These are phyloP conservation scores for Phytophthora meadii DNA, from an alignment of 352 stramenopile species.

Conservation along the genomic window DNA sequence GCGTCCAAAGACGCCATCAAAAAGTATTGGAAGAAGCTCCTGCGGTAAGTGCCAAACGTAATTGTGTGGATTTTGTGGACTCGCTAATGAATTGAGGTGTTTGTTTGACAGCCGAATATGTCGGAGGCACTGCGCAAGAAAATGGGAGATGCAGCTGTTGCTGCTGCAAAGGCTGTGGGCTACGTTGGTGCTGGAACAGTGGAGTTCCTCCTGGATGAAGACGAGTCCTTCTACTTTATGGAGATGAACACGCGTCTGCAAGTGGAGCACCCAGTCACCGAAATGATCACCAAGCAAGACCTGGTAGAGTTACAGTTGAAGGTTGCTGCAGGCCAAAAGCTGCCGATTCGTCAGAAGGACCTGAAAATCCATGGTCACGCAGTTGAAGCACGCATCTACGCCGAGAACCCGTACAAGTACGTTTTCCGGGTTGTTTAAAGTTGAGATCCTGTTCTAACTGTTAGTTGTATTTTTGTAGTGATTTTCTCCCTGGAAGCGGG, in stretches of 20 bases:
- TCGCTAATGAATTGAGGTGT: not conserved
- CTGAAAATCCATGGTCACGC: conserved; percentile 90
- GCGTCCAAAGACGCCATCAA: conserved; percentile 92
- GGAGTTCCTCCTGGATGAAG: conserved; percentile 93
- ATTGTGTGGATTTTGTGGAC: not conserved
- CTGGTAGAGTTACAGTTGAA: conserved; percentile 95
- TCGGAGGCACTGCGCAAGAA: conserved; percentile 79
- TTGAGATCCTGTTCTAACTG: conserved; percentile 14
- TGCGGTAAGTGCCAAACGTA: conserved; percentile 55
- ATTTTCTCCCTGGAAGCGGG: conserved; percentile 93
- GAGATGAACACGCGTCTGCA: conserved; percentile 98
- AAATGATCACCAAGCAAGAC: conserved; percentile 91
- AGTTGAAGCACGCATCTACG: conserved; percentile 95
- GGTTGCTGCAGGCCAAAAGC: conserved; percentile 90
- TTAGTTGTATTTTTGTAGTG: conserved; percentile 39
- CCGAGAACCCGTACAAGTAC: conserved; percentile 93
- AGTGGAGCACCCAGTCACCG: conserved; percentile 93
- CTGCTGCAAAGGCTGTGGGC: conserved; percentile 89
- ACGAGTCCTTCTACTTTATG: conserved; percentile 96
- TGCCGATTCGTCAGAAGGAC: conserved; percentile 91
- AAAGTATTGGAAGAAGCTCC: conserved; percentile 96
- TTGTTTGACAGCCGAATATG: conserved; percentile 69
- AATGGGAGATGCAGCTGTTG: conserved; percentile 90
- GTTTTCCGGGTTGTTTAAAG: conserved; percentile 19
- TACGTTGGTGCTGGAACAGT: conserved; percentile 94